These are phyloP conservation scores for Metarhizium robertsii DNA, from an alignment of 2,329 filamentous ascomycete species.

Conservation along the genomic window DNA sequence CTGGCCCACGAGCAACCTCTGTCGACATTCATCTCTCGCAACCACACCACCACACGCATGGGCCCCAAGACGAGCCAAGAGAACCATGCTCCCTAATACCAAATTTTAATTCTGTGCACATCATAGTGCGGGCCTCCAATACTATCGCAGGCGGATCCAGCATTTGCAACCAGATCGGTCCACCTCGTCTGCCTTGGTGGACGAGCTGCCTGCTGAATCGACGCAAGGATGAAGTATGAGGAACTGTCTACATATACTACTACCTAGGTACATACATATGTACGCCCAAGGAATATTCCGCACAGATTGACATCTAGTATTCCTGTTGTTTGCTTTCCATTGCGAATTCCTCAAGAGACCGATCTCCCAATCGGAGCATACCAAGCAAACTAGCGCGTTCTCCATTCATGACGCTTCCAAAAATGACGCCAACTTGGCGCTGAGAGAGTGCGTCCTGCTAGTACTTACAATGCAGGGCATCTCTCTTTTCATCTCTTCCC, in stretches of 20 bases:
- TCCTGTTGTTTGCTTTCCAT: neutral
- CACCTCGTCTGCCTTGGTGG: neutral
- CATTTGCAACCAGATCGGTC: neutral
- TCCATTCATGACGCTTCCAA: neutral
- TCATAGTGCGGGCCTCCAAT: neutral
- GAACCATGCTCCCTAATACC: neutral
- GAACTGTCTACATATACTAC: neutral
- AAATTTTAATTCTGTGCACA: neutral
- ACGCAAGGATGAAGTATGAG: neutral
- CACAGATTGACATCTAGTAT: too few relatives aligned
- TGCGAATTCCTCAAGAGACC: neutral
- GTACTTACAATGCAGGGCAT: too few relatives aligned
- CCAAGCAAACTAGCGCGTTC: neutral
- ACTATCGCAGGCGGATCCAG: neutral
- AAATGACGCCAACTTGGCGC: neutral
- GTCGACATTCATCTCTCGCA: too few relatives aligned
- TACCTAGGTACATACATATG: too few relatives aligned
- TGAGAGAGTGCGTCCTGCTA: too few relatives aligned
- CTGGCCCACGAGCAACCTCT: neutral
- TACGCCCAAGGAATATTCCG: neutral
- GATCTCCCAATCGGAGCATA: neutral
- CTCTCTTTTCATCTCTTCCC: neutral
- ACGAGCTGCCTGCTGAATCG: neutral
- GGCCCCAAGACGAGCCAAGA: neutral
- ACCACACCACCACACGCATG: too few relatives aligned